Percentiles rank a stretch among this genome's conserved stretches.
phyloP scores from a whole-genome alignment of 768 basidiomycete species.

The Suillus variegatus region DNA sequence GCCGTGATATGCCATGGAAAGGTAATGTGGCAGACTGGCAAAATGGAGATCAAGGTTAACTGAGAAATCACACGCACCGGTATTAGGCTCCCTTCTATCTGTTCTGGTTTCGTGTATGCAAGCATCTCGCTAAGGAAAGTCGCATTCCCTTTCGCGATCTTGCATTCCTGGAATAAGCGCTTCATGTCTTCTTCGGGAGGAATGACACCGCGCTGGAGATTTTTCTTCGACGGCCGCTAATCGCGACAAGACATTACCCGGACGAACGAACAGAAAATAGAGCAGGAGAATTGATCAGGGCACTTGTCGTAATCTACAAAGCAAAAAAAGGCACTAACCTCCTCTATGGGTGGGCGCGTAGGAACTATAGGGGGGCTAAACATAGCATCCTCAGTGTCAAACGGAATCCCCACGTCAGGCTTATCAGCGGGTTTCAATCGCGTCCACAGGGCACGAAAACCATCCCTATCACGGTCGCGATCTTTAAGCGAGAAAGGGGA shows the following conservation, averaged over 20 bases:
- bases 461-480: slow-evolving; percentile 42
- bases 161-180: slow-evolving; percentile 82
- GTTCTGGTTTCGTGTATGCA: slow-evolving; percentile 67
- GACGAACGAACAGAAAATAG: background rate
- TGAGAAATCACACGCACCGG: slow-evolving; percentile 44
- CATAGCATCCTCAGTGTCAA: slow-evolving; percentile 79
- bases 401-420: slow-evolving; percentile 81
- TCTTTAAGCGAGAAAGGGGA: slow-evolving; percentile 16
- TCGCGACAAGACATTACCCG: background rate
- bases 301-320: background rate
- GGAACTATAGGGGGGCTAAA: slow-evolving; percentile 62
- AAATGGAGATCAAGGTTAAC: background rate
- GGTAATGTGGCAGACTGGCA: background rate
- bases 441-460: slow-evolving; percentile 76
- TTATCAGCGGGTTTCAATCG: slow-evolving; percentile 79
- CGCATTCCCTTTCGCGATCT: slow-evolving; percentile 82
- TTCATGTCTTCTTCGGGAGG: slow-evolving; percentile 85
- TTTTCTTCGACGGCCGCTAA: slow-evolving; percentile 2
- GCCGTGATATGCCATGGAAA: background rate
- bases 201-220: slow-evolving; percentile 42
- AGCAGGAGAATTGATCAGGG: background rate
- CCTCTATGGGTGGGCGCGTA: background rate
- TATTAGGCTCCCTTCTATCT: slow-evolving; percentile 65
- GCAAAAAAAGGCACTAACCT: background rate
- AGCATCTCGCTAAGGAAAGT: slow-evolving; percentile 71